Evolutionary conservation across 2,329 filamentous ascomycete species (phyloP), one percentile per base, ranked within the genome.

Genomic region (Mycosphaerella sp.): DNA sequence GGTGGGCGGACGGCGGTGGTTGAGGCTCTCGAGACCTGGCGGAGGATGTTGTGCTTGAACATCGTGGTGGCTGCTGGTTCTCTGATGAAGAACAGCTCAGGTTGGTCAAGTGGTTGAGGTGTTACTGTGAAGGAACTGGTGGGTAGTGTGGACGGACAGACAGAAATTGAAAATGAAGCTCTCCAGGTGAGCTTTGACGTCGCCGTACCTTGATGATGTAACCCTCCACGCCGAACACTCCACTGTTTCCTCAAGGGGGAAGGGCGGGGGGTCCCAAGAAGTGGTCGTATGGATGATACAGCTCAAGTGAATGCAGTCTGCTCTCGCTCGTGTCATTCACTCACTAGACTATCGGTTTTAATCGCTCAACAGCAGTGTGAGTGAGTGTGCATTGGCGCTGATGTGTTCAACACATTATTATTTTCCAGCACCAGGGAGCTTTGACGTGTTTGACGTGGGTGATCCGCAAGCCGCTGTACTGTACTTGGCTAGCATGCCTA

Each of bases 21-120:
- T 41, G 62, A 60, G 42, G 63, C 63, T 59, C 64, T 61, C 30
- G 64, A 61, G 49, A 63, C 61, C 53, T 68, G 66, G 35, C 62
- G 55, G 42, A 67, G 56, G 41, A 68, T 52, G 49, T 48, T 66
- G 56, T 53, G 57, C 50, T 62, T 63, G 57, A 67, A 62, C 66
- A 67, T 68, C 21, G 30, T 59, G 53, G 16, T 27, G 9, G 8
- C 18, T 49, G 36, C 14, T 17, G 2, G 7, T 18, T 14, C 4
- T n/a, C n/a, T 2, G 25, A 39, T 48, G 13, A 41, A 35, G 34
- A 16, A 7, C 14, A 13, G 30, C 44, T 41, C 35, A 41, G 36
- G 18, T 35, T 48, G 36, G 37, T 28, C 32, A 41, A 9, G 8
- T 4, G 36, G 21, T 32, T 12, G 37, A 41, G 35, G 30, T 10